Conservation (phyloP, 129 eudicot genomes). For the Centella asiatica region DNA sequence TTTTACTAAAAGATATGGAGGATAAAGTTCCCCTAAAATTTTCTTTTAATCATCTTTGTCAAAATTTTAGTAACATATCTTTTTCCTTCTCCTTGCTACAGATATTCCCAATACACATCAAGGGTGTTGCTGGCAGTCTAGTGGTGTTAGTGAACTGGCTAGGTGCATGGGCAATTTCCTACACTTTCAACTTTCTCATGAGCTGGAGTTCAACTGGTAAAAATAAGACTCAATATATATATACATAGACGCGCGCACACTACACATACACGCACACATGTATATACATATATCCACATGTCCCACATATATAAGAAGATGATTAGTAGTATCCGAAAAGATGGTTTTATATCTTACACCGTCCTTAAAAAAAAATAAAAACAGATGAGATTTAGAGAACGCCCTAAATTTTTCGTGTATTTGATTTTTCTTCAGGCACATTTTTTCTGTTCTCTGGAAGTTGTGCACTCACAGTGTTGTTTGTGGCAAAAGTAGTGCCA, state of each 20-base stretch:
- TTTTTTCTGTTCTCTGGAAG: constrained; percentile 54
- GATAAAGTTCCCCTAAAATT: not conserved
- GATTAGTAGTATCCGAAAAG: too few relatives aligned
- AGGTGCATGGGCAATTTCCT: constrained; percentile 84
- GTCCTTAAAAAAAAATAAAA: too few relatives aligned
- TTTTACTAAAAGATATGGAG: not conserved
- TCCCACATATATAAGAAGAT: too few relatives aligned
- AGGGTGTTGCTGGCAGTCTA: constrained; percentile 73
- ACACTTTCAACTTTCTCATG: constrained; percentile 69
- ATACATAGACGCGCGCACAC: not conserved
- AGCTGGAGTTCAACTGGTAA: constrained; percentile 82
- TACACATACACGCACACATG: too few relatives aligned
- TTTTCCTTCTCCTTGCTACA: constrained; percentile 16
- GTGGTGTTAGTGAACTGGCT: constrained; percentile 79
- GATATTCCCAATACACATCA: constrained; percentile 80
- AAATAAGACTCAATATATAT: not conserved
- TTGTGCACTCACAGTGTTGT: constrained; percentile 37
- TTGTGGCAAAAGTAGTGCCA: constrained; percentile 66
- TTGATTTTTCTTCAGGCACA: constrained; percentile 45
- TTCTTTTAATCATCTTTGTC: not conserved
- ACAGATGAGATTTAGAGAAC: too few relatives aligned
- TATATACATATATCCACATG: too few relatives aligned
- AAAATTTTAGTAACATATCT: not conserved
- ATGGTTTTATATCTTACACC: too few relatives aligned
- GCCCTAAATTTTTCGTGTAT: not conserved